These are phyloP conservation scores for Fusarium falciforme DNA, from an alignment of 2,329 filamentous ascomycete genomes.

Conservation along the genomic window DNA sequence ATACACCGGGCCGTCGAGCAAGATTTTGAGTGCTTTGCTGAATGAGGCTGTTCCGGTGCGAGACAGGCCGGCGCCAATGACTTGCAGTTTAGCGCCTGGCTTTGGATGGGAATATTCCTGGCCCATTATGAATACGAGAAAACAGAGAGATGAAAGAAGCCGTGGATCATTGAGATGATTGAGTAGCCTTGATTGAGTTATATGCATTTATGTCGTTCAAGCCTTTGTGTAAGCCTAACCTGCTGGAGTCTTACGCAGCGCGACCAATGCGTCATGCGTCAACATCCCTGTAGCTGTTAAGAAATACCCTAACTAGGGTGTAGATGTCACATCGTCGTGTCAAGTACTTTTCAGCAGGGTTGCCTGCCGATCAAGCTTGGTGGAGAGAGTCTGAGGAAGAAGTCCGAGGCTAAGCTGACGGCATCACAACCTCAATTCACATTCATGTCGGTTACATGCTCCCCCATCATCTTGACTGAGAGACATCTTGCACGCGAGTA, in stretches of 20 bases:
- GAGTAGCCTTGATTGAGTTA: neutral
- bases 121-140: conserved; percentile 17
- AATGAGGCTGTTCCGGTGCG: conserved; percentile 42
- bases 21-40: conserved; percentile 36
- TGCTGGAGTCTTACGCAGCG: neutral
- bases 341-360: neutral
- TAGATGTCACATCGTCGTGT: no score
- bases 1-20: neutral
- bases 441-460: neutral
- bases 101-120: conserved; percentile 37
- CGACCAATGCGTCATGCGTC: neutral
- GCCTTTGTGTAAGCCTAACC: neutral
- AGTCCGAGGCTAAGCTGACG: neutral
- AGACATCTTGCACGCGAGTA: neutral
- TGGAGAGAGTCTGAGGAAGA: neutral
- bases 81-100: conserved; percentile 30
- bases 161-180: neutral
- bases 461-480: neutral
- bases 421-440: neutral
- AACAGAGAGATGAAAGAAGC: neutral
- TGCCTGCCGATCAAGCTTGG: neutral
- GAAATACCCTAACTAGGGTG: neutral
- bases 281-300: neutral
- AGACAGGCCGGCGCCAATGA: conserved; percentile 43
- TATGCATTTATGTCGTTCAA: neutral